A percentile compares a stretch with the other conserved stretches of the same genome.
Conservation (phyloP, 1,139 yeast genomes). For the Suhomyces panamericanus region DNA sequence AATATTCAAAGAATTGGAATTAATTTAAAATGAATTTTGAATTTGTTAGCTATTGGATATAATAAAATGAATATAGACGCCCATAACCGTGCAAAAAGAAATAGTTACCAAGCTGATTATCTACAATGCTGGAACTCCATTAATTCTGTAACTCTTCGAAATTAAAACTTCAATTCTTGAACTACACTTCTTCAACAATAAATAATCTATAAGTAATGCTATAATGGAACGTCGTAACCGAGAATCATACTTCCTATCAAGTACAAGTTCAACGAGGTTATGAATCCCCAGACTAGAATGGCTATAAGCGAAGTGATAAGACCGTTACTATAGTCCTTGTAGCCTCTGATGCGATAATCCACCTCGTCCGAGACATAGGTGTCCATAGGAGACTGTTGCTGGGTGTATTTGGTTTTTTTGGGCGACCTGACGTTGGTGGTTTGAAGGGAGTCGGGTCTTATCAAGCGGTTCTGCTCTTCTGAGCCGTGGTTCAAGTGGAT, state of each 20-base stretch:
- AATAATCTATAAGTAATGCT: conserved; percentile 4
- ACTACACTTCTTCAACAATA: not conserved
- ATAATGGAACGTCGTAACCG: conserved; percentile 42
- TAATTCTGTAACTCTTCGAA: no score
- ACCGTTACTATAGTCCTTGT: conserved; percentile 57
- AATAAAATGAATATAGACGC: no score
- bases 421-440: not conserved
- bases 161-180: no score
- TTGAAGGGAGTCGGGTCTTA: not conserved
- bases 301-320: conserved; percentile 45
- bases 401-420: conserved; percentile 1
- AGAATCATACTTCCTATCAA: conserved; percentile 49
- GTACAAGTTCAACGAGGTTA: conserved; percentile 51
- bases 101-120: no score
- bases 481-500: conserved; percentile 17
- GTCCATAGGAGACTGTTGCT: not conserved
- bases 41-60: no score
- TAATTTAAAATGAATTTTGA: no score
- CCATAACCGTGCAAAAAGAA: no score
- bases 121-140: no score
- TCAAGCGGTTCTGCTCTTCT: conserved; percentile 10
- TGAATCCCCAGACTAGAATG: conserved; percentile 51
- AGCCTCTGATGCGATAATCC: conserved; percentile 31
- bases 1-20: no score
- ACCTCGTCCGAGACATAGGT: conserved; percentile 1